Conservation (phyloP, 805 yeast species). For the Cyberlindnera amylophila region DNA sequence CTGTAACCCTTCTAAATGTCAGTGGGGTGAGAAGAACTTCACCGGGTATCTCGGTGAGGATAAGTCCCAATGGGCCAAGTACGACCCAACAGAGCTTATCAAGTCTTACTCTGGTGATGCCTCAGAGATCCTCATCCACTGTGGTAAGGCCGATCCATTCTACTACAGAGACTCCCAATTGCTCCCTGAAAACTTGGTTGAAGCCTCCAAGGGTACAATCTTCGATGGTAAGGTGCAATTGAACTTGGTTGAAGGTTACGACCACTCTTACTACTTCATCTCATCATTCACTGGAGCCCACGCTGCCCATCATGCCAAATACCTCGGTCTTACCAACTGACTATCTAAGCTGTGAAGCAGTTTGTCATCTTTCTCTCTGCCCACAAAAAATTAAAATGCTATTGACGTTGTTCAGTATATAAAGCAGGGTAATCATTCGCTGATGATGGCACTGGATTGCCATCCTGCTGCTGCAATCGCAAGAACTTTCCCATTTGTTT, state of each 20-base stretch:
- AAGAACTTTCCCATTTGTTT: constrained; percentile 37
- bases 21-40: constrained; percentile 90
- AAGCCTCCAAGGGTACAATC: constrained; percentile 49
- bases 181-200: constrained; percentile 67
- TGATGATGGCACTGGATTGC: constrained; percentile 68
- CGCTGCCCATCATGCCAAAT: constrained; percentile 81
- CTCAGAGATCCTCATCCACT: constrained; percentile 73
- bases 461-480: constrained; percentile 75
- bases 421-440: not conserved
- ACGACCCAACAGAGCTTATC: constrained; percentile 83
- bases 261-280: constrained; percentile 87
- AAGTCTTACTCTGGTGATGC: constrained; percentile 48
- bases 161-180: constrained; percentile 57
- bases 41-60: constrained; percentile 67
- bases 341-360: constrained; percentile 14
- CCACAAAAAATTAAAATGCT: not conserved
- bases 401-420: not conserved
- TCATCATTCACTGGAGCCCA: constrained; percentile 78
- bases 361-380: too few species aligned
- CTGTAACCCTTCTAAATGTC: constrained; percentile 67
- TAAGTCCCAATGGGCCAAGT: constrained; percentile 53
- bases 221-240: constrained; percentile 60
- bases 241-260: constrained; percentile 73
- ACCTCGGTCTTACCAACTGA: constrained; percentile 33
- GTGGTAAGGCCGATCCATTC: constrained; percentile 78